phyloP scores from a whole-genome alignment of 2,329 filamentous ascomycete genomes.

The Aspergillus hiratsukae region DNA sequence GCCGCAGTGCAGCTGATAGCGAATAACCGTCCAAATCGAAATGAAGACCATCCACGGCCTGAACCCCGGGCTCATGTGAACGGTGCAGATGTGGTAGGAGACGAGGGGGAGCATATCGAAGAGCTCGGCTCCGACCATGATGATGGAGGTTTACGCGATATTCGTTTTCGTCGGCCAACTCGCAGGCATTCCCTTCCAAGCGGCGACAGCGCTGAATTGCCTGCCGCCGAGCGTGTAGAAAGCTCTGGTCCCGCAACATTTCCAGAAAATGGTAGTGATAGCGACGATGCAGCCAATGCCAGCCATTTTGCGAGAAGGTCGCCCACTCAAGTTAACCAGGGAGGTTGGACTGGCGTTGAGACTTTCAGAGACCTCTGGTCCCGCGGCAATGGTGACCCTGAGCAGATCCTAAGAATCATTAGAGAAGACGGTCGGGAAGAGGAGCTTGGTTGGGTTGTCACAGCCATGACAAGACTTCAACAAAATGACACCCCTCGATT shows the following conservation, averaged over 20 bases:
- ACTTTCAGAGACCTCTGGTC: conserved; percentile 54
- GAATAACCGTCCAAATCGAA: conserved; percentile 30
- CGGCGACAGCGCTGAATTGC: not conserved
- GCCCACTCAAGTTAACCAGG: conserved; percentile 7
- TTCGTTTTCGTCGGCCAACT: conserved; percentile 9
- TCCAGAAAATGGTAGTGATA: conserved; percentile 4
- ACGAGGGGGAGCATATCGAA: conserved; percentile 7
- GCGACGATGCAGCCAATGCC: conserved; percentile 6
- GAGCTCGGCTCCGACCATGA: conserved; percentile 7
- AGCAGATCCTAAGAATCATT: conserved; percentile 58
- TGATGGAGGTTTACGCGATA: conserved; percentile 5
- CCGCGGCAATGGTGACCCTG: conserved; percentile 56
- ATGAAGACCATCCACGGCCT: conserved; percentile 11
- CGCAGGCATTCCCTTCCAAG: not conserved
- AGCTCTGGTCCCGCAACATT: not conserved
- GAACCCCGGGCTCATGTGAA: conserved; percentile 10
- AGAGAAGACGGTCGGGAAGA: conserved; percentile 57
- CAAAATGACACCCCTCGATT: conserved; percentile 3
- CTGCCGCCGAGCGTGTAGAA: conserved; percentile 1
- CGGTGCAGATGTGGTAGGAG: conserved; percentile 7
- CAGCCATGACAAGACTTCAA: conserved; percentile 43
- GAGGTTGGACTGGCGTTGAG: conserved; percentile 34
- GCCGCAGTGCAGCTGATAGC: conserved; percentile 48
- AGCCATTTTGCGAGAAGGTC: conserved; percentile 4
- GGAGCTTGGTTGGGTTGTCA: conserved; percentile 57